phyloP scores from a whole-genome alignment of 23 red algal species.

The Gracilaria domingensis region DNA sequence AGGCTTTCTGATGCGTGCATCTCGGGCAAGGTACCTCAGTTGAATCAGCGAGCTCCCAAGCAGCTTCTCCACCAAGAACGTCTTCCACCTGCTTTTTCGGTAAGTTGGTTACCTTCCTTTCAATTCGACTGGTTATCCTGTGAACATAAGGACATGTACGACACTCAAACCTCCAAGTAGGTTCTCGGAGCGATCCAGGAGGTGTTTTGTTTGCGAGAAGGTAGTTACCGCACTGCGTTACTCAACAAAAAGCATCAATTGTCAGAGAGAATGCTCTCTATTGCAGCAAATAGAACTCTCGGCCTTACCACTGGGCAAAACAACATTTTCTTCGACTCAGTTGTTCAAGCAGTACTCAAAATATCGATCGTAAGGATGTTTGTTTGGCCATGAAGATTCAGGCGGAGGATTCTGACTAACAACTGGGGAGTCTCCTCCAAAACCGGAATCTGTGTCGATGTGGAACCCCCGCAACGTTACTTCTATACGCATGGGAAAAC shows the following conservation, averaged over 20 bases:
- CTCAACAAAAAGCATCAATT: neutral
- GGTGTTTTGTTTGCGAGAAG: conserved; percentile 35
- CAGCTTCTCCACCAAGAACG: conserved; percentile 83
- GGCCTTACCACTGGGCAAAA: conserved; percentile 62
- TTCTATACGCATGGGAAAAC: too few species aligned
- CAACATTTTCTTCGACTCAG: conserved; percentile 28
- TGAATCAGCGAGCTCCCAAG: conserved; percentile 69
- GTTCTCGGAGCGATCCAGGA: neutral
- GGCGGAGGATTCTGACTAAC: neutral
- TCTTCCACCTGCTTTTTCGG: conserved; percentile 81
- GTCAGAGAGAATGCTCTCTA: neutral
- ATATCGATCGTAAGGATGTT: neutral
- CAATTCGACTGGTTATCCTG: conserved; percentile 57
- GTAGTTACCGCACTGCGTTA: conserved; percentile 52
- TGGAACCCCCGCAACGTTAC: too few species aligned
- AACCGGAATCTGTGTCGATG: too few species aligned
- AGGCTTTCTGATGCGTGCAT: conserved; percentile 68
- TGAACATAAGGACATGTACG: conserved; percentile 84
- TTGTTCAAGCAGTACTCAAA: neutral
- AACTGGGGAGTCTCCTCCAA: neutral
- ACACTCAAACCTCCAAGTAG: conserved; percentile 62
- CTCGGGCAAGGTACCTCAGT: conserved; percentile 72
- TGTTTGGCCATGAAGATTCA: neutral
- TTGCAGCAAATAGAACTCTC: neutral
- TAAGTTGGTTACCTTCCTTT: conserved; percentile 69